Conservation (phyloP, 352 stramenopile genomes). For the Phytophthora sansomeana region DNA sequence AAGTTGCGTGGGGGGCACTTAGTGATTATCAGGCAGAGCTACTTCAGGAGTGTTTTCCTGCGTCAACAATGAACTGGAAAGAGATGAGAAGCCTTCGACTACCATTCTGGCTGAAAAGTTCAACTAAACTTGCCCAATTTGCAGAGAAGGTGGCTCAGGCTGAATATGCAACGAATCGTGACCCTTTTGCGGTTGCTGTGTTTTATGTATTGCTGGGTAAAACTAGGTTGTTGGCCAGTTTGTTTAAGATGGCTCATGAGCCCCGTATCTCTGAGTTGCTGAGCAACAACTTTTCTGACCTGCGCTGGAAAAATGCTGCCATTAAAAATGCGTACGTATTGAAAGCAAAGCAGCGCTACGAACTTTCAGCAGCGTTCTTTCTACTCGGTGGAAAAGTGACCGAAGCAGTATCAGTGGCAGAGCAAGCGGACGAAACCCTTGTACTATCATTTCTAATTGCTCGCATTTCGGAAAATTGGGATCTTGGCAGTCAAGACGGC, state of each 20-base stretch:
- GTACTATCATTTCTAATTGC: constrained; percentile 86
- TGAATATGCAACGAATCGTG: constrained; percentile 75
- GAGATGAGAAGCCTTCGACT: constrained; percentile 71
- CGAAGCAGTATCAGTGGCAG: constrained; percentile 78
- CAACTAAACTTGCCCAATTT: constrained; percentile 56
- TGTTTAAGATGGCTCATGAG: constrained; percentile 90
- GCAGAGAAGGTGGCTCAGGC: constrained; percentile 79
- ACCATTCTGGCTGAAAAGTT: constrained; percentile 83
- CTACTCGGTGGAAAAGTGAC: constrained; percentile 79
- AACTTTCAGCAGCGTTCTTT: constrained; percentile 86
- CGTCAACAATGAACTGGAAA: constrained; percentile 61
- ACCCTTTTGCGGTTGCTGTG: constrained; percentile 86
- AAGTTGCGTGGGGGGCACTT: constrained; percentile 76
- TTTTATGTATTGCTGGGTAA: constrained; percentile 91
- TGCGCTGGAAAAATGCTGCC: constrained; percentile 85
- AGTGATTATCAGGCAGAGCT: constrained; percentile 73
- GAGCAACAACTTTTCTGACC: constrained; percentile 83
- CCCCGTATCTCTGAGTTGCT: constrained; percentile 81
- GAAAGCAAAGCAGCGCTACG: constrained; percentile 86
- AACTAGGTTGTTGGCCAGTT: constrained; percentile 74
- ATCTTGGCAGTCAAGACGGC: constrained; percentile 50
- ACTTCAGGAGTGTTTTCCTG: constrained; percentile 76
- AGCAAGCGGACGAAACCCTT: constrained; percentile 76
- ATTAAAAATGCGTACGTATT: constrained; percentile 93
- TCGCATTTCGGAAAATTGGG: constrained; percentile 78